A percentile compares a stretch with the other conserved stretches of the same genome.
Conservation (phyloP, 2,329 filamentous ascomycete species). For the Calonectria fujianensis region DNA sequence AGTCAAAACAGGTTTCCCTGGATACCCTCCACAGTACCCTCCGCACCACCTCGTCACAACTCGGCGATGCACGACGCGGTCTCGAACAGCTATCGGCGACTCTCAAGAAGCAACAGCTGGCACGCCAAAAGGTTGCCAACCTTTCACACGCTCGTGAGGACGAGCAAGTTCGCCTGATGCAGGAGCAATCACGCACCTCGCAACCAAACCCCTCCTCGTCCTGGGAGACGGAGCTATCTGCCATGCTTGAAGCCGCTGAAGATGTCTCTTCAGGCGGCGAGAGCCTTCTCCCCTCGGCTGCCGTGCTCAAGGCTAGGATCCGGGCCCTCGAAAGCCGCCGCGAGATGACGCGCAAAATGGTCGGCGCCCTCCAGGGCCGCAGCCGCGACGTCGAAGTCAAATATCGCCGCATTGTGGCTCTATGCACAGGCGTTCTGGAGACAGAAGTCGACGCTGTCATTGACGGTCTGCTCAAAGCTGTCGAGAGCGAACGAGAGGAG, state of each 20-base stretch:
- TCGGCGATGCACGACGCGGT: conserved; percentile 84
- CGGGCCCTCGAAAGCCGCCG: conserved; percentile 83
- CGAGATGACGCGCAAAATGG: conserved; percentile 78
- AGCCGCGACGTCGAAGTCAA: conserved; percentile 90
- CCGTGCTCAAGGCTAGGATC: conserved; percentile 79
- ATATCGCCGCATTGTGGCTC: conserved; percentile 89
- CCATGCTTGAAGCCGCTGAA: conserved; percentile 67
- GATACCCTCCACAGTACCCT: conserved; percentile 89
- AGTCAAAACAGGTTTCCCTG: conserved; percentile 87
- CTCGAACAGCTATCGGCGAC: conserved; percentile 82
- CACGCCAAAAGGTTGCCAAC: conserved; percentile 84
- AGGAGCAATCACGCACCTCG: conserved; percentile 64
- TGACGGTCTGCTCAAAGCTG: conserved; percentile 86
- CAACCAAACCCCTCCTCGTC: conserved; percentile 67
- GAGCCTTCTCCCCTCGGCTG: conserved; percentile 73
- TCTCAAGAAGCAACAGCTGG: conserved; percentile 78
- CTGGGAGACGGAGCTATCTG: conserved; percentile 74
- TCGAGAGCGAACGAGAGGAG: conserved; percentile 89
- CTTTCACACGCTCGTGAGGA: conserved; percentile 84
- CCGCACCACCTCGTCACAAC: conserved; percentile 84
- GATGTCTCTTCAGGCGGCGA: conserved; percentile 58
- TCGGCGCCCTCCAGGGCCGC: conserved; percentile 83
- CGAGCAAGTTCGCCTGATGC: conserved; percentile 73
- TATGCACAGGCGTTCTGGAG: conserved; percentile 89
- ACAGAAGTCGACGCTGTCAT: conserved; percentile 87